phyloP scores from a whole-genome alignment of 352 stramenopile genomes.

The Globisporangium okanoganense region DNA sequence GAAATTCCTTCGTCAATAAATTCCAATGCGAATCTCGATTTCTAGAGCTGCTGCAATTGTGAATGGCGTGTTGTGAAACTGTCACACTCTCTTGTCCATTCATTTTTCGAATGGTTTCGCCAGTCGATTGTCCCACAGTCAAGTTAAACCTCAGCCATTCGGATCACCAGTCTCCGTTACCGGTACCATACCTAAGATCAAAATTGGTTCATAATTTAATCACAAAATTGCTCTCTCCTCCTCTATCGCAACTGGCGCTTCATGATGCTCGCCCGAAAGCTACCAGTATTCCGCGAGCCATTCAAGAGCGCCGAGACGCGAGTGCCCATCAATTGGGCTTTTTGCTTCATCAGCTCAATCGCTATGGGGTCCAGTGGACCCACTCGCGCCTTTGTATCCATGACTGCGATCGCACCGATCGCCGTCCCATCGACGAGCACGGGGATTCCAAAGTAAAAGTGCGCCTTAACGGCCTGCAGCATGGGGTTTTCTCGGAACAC shows the following conservation, averaged over 20 bases:
- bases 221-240: neutral
- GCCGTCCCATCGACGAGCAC: slow-evolving; percentile 12
- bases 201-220: too few relatives aligned
- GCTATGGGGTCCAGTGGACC: neutral
- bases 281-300: too few relatives aligned
- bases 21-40: neutral
- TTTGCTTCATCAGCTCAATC: slow-evolving; percentile 6
- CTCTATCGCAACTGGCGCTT: slow-evolving; percentile 6
- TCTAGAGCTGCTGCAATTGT: neutral
- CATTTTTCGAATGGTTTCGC: neutral
- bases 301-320: slow-evolving; percentile 7
- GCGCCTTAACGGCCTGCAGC: slow-evolving; percentile 15
- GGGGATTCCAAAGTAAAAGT: slow-evolving; percentile 21
- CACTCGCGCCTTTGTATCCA: slow-evolving; percentile 13
- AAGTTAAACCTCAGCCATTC: neutral
- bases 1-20: neutral
- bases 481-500: slow-evolving; percentile 25
- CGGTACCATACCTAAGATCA: neutral
- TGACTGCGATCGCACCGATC: slow-evolving; percentile 20
- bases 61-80: neutral
- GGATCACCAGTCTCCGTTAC: neutral
- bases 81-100: neutral
- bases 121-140: neutral
- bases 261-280: slow-evolving; percentile 4
- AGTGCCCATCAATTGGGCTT: slow-evolving; percentile 4